phyloP scores from a whole-genome alignment of 176 grass and related monocot species.

The Zizania latifolia region DNA sequence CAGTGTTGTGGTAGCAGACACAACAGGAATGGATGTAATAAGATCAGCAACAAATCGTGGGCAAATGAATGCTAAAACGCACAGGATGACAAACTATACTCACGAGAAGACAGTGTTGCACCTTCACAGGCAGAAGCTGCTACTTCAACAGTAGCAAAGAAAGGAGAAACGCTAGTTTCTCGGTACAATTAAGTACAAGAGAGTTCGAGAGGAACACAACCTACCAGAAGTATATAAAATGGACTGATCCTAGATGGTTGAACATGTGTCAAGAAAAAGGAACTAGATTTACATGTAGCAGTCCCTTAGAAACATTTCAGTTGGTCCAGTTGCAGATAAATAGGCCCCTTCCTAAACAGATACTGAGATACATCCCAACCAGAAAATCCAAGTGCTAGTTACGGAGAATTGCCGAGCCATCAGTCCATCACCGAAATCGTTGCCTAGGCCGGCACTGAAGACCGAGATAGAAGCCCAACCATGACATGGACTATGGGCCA shows the following conservation, averaged over 20 bases:
- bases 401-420: neutral
- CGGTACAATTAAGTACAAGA: neutral
- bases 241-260: neutral
- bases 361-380: neutral
- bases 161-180: slow-evolving; percentile 12
- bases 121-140: neutral
- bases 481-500: too few relatives aligned
- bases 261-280: neutral
- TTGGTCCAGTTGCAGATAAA: neutral
- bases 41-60: neutral
- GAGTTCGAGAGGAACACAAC: slow-evolving; percentile 3
- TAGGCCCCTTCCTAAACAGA: neutral
- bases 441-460: too few relatives aligned
- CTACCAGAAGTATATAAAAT: neutral
- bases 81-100: neutral
- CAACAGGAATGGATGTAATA: neutral
- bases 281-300: neutral
- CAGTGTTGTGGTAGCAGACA: neutral
- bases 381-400: neutral
- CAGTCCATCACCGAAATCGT: slow-evolving; percentile 50
- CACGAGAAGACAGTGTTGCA: neutral
- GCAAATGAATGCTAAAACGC: neutral
- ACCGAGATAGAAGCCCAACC: too few relatives aligned
- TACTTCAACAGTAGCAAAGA: neutral
- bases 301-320: neutral